Conservation (phyloP, 2,329 filamentous ascomycete species). For the Penicillium verrucosum region DNA sequence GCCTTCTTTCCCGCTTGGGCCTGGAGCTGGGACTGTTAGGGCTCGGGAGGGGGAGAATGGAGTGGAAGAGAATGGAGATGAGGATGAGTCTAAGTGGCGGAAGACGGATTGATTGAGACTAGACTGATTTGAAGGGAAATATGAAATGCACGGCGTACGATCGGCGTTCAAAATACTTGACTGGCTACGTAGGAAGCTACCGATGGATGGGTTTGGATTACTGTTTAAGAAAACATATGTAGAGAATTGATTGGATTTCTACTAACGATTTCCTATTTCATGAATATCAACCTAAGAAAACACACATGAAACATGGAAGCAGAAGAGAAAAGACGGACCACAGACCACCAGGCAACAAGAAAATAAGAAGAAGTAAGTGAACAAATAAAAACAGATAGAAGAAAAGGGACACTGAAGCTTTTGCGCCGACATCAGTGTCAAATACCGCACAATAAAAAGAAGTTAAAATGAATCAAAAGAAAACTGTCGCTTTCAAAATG, state of each 20-base stretch:
- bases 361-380: not conserved
- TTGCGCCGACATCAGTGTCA: not conserved
- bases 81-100: constrained; percentile 52
- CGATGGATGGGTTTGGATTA: not conserved
- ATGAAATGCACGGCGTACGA: not conserved
- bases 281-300: constrained; percentile 14
- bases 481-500: not conserved
- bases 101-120: constrained; percentile 39
- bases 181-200: not conserved
- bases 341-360: constrained; percentile 5
- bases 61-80: constrained; percentile 39
- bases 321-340: not conserved
- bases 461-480: not conserved
- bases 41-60: constrained; percentile 57
- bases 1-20: constrained; percentile 40
- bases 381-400: not conserved
- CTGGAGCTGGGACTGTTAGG: constrained; percentile 64
- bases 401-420: not conserved
- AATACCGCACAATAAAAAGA: not conserved
- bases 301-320: constrained; percentile 6
- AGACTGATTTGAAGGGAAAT: not conserved
- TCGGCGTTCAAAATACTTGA: constrained; percentile 1
- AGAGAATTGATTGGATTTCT: constrained; percentile 9
- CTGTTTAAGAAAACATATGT: not conserved
- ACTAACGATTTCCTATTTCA: constrained; percentile 21